phyloP scores from a whole-genome alignment of 257 asterid genomes.

The Salvia rosmarinus region DNA sequence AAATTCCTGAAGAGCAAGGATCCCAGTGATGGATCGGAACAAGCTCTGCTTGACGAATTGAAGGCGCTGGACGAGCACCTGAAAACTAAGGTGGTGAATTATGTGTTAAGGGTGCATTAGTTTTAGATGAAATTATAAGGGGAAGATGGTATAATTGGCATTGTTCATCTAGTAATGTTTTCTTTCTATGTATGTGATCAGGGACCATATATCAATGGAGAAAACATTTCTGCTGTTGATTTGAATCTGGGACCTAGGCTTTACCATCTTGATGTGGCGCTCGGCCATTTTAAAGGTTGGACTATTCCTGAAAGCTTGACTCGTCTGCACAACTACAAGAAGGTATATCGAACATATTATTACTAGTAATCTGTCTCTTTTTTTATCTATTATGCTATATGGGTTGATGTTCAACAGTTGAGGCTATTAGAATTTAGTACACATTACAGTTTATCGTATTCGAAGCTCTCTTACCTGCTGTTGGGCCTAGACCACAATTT shows the following conservation, averaged over 20 bases:
- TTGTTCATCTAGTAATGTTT: not conserved
- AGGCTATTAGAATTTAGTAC: not conserved
- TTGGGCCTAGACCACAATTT: not conserved
- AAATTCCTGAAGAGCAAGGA: constrained; percentile 83
- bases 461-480: not conserved
- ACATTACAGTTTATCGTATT: not conserved
- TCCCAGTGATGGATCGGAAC: constrained; percentile 68
- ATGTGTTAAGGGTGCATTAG: not conserved
- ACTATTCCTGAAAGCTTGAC: constrained; percentile 64
- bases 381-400: not conserved
- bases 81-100: constrained; percentile 55
- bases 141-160: not conserved
- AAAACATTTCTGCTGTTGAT: constrained; percentile 64
- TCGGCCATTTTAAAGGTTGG: constrained; percentile 79
- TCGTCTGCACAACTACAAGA: constrained; percentile 57
- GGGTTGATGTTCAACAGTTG: not conserved
- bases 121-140: not conserved
- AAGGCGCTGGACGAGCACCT: constrained; percentile 78
- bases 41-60: constrained; percentile 65
- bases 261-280: constrained; percentile 69
- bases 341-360: constrained; percentile 44
- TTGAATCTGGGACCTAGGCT: constrained; percentile 76
- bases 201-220: constrained; percentile 78
- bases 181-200: constrained; percentile 24
- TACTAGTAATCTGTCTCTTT: not conserved